phyloP scores from a whole-genome alignment of 2,329 filamentous ascomycete genomes.

The Cryoendolithus antarcticus region DNA sequence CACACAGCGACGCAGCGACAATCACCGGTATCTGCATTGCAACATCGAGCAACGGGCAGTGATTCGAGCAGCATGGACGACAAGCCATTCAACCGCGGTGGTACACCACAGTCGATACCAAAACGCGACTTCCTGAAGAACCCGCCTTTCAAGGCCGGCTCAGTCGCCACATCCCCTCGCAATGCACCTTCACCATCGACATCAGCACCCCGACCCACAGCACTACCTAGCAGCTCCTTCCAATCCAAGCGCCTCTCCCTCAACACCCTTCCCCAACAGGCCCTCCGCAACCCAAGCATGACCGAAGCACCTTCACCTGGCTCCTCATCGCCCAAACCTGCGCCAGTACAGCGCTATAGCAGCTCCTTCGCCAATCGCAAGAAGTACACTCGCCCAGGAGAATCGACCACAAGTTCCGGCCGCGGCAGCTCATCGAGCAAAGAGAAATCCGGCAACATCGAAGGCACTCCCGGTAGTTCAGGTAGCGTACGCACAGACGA shows the following conservation, averaged over 20 bases:
- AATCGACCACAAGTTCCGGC: conserved; percentile 67
- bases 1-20: conserved; percentile 17
- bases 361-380: conserved; percentile 88
- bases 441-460: conserved; percentile 13
- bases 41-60: conserved; percentile 10
- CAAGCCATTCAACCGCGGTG: conserved; percentile 15
- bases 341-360: conserved; percentile 71
- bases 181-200: conserved; percentile 38
- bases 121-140: conserved; percentile 69
- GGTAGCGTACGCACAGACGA: conserved; percentile 66
- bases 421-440: conserved; percentile 59
- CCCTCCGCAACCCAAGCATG: conserved; percentile 40
- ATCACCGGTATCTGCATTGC: conserved; percentile 18
- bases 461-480: conserved; percentile 52
- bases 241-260: conserved; percentile 53
- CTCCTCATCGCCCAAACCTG: conserved; percentile 66
- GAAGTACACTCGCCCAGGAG: conserved; percentile 56
- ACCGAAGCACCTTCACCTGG: conserved; percentile 42
- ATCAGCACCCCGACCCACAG: conserved; percentile 28
- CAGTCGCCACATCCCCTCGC: conserved; percentile 62
- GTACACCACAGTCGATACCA: conserved; percentile 6
- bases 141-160: conserved; percentile 91
- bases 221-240: conserved; percentile 12
- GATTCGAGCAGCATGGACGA: conserved; percentile 5
- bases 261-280: conserved; percentile 63